Base-by-base conservation (phyloP, 108 stramenopile species). In the Cyclotella sp. region DNA sequence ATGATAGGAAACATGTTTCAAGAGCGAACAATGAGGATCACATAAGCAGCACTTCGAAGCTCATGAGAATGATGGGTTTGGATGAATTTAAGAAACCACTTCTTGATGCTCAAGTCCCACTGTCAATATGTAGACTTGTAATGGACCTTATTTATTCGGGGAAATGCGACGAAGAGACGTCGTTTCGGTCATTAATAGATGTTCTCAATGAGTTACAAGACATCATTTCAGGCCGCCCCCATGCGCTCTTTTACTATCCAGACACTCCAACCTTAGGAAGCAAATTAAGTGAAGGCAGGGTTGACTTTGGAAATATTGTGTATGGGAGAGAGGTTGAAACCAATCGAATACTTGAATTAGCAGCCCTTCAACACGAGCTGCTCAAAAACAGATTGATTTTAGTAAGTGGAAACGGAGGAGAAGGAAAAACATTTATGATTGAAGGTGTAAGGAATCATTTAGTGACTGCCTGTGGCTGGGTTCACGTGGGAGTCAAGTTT, bases 401-500 rank as follows among this genome's bases (percentile, higher is more conserved):
- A 58, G 24, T 58, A 13, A 26, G 55, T 21, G 55, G 24, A 3
- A 21, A 26, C 22, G 26, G 19, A 3, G 55, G 55, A 26, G 55
- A 58, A 26, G 55, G 55, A 24, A 58, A 58, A 21, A 58, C 26
- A 1, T 58, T 13, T 26, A 13, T 58, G 19, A 26, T 58, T 28
- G 55, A 58, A 27, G 13, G 22, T 24, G 21, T 58, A 14, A 26
- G 13, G 19, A 26, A 13, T 58, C 55, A 26, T 58, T 26, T 58
- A 21, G 26, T 58, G 22, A 13, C 26, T 13, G n/a, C 16, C 16
- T 27, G 24, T 51, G 47, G 27, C 9, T 68, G 66, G 66, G 24
- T 68, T 24, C 34, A 68, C 27, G 34, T 68, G 12, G 28, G 34
- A 15, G 47, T 27, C 27, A 68, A 68, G 24, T 68, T 68, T 18